Conservation (phyloP, 1,139 yeast species). For the Debaryomyces sp. region DNA sequence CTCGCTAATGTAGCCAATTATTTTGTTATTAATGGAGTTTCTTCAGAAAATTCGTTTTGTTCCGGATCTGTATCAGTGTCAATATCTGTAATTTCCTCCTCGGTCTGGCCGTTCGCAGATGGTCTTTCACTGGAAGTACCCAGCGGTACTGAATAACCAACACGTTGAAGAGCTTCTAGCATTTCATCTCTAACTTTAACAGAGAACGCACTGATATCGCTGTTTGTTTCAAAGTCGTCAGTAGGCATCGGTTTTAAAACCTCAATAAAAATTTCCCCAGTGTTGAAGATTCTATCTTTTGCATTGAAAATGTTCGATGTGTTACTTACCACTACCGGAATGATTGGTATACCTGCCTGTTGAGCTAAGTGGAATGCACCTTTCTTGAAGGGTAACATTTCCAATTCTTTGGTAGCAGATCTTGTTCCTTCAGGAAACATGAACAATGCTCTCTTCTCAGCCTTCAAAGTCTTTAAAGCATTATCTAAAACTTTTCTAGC, state of each 20-base stretch:
- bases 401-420: slow-evolving; percentile 69
- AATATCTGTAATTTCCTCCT: slow-evolving; percentile 13
- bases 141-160: slow-evolving; percentile 35
- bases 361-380: slow-evolving; percentile 98
- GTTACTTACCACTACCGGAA: slow-evolving; percentile 86
- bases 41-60: slow-evolving; percentile 22
- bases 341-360: slow-evolving; percentile 85
- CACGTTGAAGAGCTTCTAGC: slow-evolving; percentile 28
- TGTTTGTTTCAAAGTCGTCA: slow-evolving; percentile 53
- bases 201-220: slow-evolving; percentile 57
- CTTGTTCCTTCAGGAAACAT: slow-evolving; percentile 97
- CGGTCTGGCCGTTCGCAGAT: slow-evolving; percentile 4
- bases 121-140: background rate
- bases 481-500: slow-evolving; percentile 73
- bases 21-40: slow-evolving; percentile 20
- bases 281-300: slow-evolving; percentile 54
- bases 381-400: slow-evolving; percentile 84
- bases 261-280: slow-evolving; percentile 64
- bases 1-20: background rate
- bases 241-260: slow-evolving; percentile 73
- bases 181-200: slow-evolving; percentile 38
- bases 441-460: slow-evolving; percentile 69
- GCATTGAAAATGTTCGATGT: slow-evolving; percentile 74
- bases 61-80: slow-evolving; percentile 26
- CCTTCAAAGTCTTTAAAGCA: slow-evolving; percentile 65